phyloP scores from a whole-genome alignment of 1,139 yeast genomes.

The Debaryomyces nepalensis region DNA sequence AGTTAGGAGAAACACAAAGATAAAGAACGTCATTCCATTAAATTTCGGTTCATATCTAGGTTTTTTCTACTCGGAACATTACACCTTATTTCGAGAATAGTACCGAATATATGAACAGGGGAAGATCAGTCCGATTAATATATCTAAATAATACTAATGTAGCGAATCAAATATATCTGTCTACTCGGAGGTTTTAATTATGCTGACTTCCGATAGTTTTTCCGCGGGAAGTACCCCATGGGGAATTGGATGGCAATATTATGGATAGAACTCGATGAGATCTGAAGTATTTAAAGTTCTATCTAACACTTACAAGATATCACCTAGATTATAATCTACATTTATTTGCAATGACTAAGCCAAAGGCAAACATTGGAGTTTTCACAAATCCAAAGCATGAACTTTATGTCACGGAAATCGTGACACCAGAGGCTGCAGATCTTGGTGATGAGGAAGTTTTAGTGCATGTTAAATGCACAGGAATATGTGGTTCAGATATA shows the following conservation, averaged over 20 bases:
- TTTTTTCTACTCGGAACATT: too few species aligned
- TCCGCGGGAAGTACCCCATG: constrained; percentile 4
- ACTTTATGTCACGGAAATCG: constrained; percentile 15
- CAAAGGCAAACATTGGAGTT: constrained; percentile 15
- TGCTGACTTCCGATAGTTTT: constrained; percentile 7
- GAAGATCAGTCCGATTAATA: too few species aligned
- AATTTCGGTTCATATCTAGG: too few species aligned
- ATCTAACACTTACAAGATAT: neutral
- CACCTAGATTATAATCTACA: neutral
- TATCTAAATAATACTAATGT: too few species aligned
- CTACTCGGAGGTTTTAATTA: too few species aligned
- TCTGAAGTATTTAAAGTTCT: neutral
- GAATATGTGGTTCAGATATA: constrained; percentile 37
- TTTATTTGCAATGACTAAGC: constrained; percentile 2
- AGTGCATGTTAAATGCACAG: constrained; percentile 48
- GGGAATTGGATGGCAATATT: constrained; percentile 4
- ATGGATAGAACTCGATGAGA: neutral
- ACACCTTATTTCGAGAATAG: too few species aligned
- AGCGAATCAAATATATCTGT: too few species aligned
- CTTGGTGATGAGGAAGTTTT: constrained; percentile 17
- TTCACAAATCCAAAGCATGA: constrained; percentile 19
- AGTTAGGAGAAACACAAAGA: too few species aligned
- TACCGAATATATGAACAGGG: too few species aligned
- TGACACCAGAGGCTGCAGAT: constrained; percentile 12
- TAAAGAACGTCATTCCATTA: too few species aligned